A percentile compares a stretch with the other conserved stretches of the same genome.
Conservation (phyloP, 2,329 filamentous ascomycete genomes). For the Aspergillus udagawae region DNA sequence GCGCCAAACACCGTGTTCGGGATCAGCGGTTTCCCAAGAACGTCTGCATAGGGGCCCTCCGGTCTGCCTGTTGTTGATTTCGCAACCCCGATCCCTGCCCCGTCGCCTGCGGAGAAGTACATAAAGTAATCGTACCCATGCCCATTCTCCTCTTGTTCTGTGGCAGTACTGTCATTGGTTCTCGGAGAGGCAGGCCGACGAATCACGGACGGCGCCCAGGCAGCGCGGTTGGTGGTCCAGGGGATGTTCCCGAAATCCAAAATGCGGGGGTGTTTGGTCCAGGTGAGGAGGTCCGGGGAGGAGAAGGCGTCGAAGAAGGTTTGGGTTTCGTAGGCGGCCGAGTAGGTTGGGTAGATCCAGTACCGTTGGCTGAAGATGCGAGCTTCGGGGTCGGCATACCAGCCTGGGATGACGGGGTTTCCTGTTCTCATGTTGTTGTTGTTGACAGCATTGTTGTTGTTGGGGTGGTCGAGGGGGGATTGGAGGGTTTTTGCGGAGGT, state of each 20-base stretch:
- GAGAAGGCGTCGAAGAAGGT: conserved; percentile 52
- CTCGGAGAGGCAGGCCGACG: not conserved
- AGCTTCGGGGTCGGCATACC: conserved; percentile 51
- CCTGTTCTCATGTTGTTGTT: conserved; percentile 6
- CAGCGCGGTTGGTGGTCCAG: conserved; percentile 44
- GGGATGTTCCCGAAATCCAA: conserved; percentile 38
- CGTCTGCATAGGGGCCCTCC: conserved; percentile 42
- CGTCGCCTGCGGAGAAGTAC: conserved; percentile 50
- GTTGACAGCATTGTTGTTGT: not conserved
- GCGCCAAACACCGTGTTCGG: conserved; percentile 45
- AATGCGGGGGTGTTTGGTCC: conserved; percentile 46
- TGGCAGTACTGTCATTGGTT: too few species aligned
- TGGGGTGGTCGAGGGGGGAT: not conserved
- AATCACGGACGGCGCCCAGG: conserved; percentile 49
- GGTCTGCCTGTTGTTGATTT: conserved; percentile 29
- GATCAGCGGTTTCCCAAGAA: conserved; percentile 41
- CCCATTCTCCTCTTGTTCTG: too few species aligned
- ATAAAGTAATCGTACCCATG: conserved; percentile 42
- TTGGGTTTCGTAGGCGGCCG: conserved; percentile 44
- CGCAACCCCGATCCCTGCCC: conserved; percentile 44
- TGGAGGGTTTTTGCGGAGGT: not conserved
- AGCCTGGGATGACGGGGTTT: conserved; percentile 49
- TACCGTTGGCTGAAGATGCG: conserved; percentile 44
- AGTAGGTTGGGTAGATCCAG: conserved; percentile 50
- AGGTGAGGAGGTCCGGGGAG: conserved; percentile 46